These are phyloP conservation scores for Alternaria sp. DNA, from an alignment of 2,329 filamentous ascomycete species.

Conservation along the genomic window DNA sequence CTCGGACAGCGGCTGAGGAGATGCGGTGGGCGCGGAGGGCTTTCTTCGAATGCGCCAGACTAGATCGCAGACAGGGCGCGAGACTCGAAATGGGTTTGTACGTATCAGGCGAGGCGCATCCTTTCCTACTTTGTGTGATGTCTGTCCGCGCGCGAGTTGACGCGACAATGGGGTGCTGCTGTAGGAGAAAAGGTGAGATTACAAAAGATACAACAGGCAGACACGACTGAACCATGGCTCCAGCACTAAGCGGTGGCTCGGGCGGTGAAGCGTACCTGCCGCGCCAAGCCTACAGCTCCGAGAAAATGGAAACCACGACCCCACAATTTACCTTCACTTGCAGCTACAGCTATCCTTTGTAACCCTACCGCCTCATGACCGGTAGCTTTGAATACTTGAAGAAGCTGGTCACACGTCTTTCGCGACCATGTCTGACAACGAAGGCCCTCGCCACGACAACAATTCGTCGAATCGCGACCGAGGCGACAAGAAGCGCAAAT, in stretches of 20 bases:
- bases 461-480: conserved; percentile 32
- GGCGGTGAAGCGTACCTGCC: conserved; percentile 35
- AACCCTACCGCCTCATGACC: conserved; percentile 30
- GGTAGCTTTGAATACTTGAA: conserved; percentile 30
- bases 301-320: conserved; percentile 32
- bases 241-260: conserved; percentile 18
- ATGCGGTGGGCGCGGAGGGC: conserved; percentile 2
- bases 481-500: conserved; percentile 46
- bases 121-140: conserved; percentile 11
- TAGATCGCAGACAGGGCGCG: conserved; percentile 2
- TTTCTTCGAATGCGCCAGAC: conserved; percentile 22
- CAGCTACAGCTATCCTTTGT: conserved; percentile 10
- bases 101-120: conserved; percentile 1
- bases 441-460: conserved; percentile 30
- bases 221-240: not conserved
- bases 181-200: conserved; percentile 11
- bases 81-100: not conserved
- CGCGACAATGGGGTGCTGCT: conserved; percentile 22
- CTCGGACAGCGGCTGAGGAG: not conserved
- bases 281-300: conserved; percentile 30
- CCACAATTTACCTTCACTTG: conserved; percentile 15
- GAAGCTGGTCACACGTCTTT: conserved; percentile 30
- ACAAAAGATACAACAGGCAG: conserved; percentile 5
- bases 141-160: conserved; percentile 23
- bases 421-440: conserved; percentile 37